Percentiles rank a stretch among this genome's conserved stretches.
Evolutionary conservation across 1,284 basidiomycete species (phyloP).

Genomic region (Pseudozyma pruni): DNA sequence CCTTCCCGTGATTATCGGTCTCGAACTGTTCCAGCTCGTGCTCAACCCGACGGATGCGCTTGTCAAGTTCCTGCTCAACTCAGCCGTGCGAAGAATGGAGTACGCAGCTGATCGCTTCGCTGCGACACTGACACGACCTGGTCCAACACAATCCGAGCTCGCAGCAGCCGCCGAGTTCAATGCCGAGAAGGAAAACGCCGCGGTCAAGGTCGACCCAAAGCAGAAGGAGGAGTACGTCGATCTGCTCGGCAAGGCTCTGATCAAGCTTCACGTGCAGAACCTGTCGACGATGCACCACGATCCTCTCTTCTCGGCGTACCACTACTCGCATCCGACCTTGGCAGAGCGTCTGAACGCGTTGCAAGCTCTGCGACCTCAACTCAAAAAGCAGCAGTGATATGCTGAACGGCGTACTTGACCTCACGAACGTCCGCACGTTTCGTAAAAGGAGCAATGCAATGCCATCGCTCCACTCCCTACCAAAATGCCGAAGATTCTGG

Average conservation of each 20-base stretch:
- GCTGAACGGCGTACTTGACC: too few species aligned
- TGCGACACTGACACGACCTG: conserved; percentile 47
- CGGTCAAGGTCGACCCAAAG: conserved; percentile 33
- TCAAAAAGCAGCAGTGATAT: conserved; percentile 24
- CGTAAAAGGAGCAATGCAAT: too few species aligned
- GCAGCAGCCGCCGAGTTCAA: conserved; percentile 44
- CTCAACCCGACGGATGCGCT: conserved; percentile 61
- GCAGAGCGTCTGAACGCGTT: conserved; percentile 60
- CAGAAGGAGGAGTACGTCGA: conserved; percentile 58
- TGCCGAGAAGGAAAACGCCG: conserved; percentile 17
- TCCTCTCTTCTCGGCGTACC: conserved; percentile 63
- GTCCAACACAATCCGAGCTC: conserved; percentile 41
- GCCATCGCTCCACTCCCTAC: too few species aligned
- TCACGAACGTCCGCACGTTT: too few species aligned
- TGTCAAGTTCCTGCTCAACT: conserved; percentile 62
- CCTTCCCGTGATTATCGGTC: conserved; percentile 62
- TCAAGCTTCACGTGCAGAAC: conserved; percentile 66
- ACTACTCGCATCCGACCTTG: conserved; percentile 65
- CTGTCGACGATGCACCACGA: conserved; percentile 67
- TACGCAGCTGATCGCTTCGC: conserved; percentile 64
- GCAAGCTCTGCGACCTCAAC: conserved; percentile 22
- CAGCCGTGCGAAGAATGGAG: conserved; percentile 60
- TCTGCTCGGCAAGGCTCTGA: conserved; percentile 58
- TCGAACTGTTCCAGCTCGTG: conserved; percentile 66
- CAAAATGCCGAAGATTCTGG: too few species aligned